phyloP scores from a whole-genome alignment of 1,284 basidiomycete genomes.

The Puccinia novopanici region DNA sequence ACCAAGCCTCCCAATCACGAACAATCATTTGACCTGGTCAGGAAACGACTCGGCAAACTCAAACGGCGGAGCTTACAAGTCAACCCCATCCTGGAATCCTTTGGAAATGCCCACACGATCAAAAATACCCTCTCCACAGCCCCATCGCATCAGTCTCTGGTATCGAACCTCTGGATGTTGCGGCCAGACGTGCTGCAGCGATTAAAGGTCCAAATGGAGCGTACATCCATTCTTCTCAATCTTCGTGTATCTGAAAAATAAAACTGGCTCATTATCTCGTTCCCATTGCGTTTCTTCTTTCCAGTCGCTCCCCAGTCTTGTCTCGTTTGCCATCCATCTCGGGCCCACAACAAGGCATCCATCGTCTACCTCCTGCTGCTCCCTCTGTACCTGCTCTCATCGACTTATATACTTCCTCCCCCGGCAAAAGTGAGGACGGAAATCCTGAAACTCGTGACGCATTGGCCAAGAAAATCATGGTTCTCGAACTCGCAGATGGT shows the following conservation, averaged over 20 bases:
- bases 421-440: slow-evolving; percentile 46
- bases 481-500: slow-evolving; percentile 90
- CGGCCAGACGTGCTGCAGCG: slow-evolving; percentile 49
- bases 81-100: too few species aligned
- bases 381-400: slow-evolving; percentile 27
- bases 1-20: too few species aligned
- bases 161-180: slow-evolving; percentile 37
- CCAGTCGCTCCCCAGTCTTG: slow-evolving; percentile 46
- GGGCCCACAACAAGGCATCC: slow-evolving; percentile 22
- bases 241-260: background rate
- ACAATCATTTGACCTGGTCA: too few species aligned
- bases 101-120: too few species aligned
- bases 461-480: slow-evolving; percentile 61
- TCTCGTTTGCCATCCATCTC: slow-evolving; percentile 50
- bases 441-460: slow-evolving; percentile 33
- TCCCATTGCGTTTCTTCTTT: background rate
- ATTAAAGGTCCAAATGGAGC: slow-evolving; percentile 50
- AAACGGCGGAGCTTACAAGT: too few species aligned
- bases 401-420: slow-evolving; percentile 34
- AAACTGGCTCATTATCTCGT: background rate
- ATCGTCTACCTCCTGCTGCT: slow-evolving; percentile 41
- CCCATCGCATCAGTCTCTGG: slow-evolving; percentile 34
- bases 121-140: slow-evolving; percentile 28
- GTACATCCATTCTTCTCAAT: slow-evolving; percentile 14
- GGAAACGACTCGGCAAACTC: too few species aligned